Evolutionary conservation across 345 rosid species (phyloP).

Genomic region (Toxicodendron radicans): DNA sequence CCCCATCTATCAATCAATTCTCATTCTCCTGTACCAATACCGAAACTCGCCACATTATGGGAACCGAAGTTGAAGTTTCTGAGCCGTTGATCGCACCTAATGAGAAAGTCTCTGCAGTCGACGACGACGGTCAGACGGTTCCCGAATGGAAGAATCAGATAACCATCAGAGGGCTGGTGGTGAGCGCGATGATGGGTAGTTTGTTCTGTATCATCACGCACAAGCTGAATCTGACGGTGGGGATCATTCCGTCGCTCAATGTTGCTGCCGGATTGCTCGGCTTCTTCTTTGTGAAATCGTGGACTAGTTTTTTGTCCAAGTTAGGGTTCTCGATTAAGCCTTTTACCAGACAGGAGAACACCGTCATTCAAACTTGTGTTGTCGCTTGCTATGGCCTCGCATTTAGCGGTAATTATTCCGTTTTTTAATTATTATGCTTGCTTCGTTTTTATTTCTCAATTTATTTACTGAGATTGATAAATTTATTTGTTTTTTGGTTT

Average conservation of each 20-base stretch:
- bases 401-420: slow-evolving; percentile 51
- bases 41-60: slow-evolving; percentile 37
- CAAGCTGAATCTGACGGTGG: slow-evolving; percentile 86
- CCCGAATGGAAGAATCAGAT: slow-evolving; percentile 97
- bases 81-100: slow-evolving; percentile 15
- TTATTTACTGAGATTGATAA: background rate
- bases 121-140: slow-evolving; percentile 35
- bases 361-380: slow-evolving; percentile 94
- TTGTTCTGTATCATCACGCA: slow-evolving; percentile 90
- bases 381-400: slow-evolving; percentile 97
- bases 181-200: slow-evolving; percentile 66
- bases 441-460: background rate
- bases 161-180: slow-evolving; percentile 68
- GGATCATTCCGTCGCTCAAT: slow-evolving; percentile 84
- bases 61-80: slow-evolving; percentile 43
- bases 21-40: background rate
- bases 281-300: slow-evolving; percentile 87
- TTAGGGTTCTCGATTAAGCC: slow-evolving; percentile 64
- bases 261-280: slow-evolving; percentile 95
- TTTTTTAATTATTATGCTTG: background rate
- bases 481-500: no score
- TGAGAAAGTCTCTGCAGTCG: slow-evolving; percentile 54
- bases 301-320: slow-evolving; percentile 67
- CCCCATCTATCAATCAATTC: background rate
- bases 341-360: slow-evolving; percentile 89